Evolutionary conservation across 495 filamentous ascomycete species (phyloP).

Genomic region (Neurospora tetraspora): DNA sequence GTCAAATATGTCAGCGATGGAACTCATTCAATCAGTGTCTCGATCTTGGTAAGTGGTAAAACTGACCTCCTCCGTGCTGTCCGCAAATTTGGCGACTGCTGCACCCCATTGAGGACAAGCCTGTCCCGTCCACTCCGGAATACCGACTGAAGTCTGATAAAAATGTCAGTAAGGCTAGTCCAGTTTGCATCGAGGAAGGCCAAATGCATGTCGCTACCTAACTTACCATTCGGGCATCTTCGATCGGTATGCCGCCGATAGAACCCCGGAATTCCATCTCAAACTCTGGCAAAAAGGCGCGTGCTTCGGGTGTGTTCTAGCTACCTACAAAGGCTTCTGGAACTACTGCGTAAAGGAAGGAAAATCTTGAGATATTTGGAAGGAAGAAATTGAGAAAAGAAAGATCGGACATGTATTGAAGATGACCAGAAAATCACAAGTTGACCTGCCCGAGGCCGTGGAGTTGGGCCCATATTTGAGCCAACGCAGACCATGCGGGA

Average conservation of each 20-base stretch:
- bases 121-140: not conserved
- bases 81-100: not conserved
- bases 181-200: not conserved
- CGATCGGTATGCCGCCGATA: not conserved
- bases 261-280: not conserved
- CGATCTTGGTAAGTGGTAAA: not conserved
- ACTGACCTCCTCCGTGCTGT: not conserved
- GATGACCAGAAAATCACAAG: too few relatives aligned
- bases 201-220: not conserved
- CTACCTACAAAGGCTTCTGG: too few relatives aligned
- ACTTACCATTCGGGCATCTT: not conserved
- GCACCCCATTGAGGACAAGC: not conserved
- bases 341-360: too few relatives aligned
- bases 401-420: too few relatives aligned
- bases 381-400: too few relatives aligned
- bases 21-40: not conserved
- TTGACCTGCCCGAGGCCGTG: too few relatives aligned
- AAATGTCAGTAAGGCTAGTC: too few relatives aligned
- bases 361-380: too few relatives aligned
- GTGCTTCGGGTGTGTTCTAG: too few relatives aligned
- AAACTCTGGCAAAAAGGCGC: not conserved
- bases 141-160: not conserved
- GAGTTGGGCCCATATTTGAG: too few relatives aligned
- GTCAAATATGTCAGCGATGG: not conserved
- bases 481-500: too few relatives aligned